Percentiles rank a stretch among this genome's conserved stretches.
These are phyloP conservation scores for Rhizomucor pusillus DNA, from an alignment of 371 early-diverging fungal species.

Conservation along the genomic window DNA sequence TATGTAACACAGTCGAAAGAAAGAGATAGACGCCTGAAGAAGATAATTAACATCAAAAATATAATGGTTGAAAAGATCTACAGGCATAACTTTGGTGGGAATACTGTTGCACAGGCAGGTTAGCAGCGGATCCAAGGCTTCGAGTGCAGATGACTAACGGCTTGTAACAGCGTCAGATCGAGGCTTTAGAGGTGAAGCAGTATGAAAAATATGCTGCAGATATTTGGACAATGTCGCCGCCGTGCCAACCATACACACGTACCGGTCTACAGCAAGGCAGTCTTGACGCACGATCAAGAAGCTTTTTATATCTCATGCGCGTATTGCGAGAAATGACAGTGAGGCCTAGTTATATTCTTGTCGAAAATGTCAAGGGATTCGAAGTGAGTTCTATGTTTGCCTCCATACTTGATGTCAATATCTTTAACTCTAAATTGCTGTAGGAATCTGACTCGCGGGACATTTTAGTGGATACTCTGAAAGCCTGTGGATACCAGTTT, in stretches of 20 bases:
- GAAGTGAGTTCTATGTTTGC: slow-evolving; percentile 47
- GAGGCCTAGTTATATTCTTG: slow-evolving; percentile 65
- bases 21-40: background rate
- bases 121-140: background rate
- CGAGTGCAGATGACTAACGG: background rate
- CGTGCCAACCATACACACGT: slow-evolving; percentile 84
- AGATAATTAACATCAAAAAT: background rate
- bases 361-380: slow-evolving; percentile 87
- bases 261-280: slow-evolving; percentile 74
- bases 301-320: slow-evolving; percentile 69
- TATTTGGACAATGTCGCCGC: slow-evolving; percentile 84
- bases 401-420: background rate
- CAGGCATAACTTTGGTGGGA: slow-evolving; percentile 69
- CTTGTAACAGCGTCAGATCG: slow-evolving; percentile 39
- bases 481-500: slow-evolving; percentile 45
- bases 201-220: slow-evolving; percentile 68
- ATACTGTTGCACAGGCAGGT: slow-evolving; percentile 62
- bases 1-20: slow-evolving; percentile 15
- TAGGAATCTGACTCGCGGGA: slow-evolving; percentile 63
- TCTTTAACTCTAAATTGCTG: background rate
- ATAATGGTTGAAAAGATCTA: slow-evolving; percentile 40
- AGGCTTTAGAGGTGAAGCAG: slow-evolving; percentile 58
- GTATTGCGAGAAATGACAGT: slow-evolving; percentile 56
- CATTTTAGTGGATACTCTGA: slow-evolving; percentile 48
- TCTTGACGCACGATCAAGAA: slow-evolving; percentile 72